Evolutionary conservation across 805 yeast species (phyloP).

Genomic region (Hermanozyma aechmeae): DNA sequence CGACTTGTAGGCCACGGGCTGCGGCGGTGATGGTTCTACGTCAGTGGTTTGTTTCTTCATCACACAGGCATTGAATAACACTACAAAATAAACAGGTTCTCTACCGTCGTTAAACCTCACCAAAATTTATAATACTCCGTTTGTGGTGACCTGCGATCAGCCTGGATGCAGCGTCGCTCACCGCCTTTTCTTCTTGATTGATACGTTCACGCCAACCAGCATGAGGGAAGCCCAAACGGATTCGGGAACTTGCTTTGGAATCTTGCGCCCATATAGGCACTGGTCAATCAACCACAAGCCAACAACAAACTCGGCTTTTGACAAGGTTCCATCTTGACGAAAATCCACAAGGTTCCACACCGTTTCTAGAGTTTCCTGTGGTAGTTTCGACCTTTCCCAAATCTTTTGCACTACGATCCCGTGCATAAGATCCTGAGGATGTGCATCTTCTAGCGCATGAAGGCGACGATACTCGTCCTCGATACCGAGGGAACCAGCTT

Average conservation of each 20-base stretch:
- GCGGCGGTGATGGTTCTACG: no score
- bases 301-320: conserved; percentile 77
- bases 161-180: no score
- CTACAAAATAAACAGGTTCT: no score
- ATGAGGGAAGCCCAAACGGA: conserved; percentile 77
- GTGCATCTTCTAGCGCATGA: conserved; percentile 21
- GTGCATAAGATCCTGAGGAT: conserved; percentile 30
- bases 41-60: no score
- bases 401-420: conserved; percentile 65
- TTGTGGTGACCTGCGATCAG: no score
- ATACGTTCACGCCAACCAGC: conserved; percentile 32
- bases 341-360: conserved; percentile 69
- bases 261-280: conserved; percentile 84
- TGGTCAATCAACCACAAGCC: conserved; percentile 99
- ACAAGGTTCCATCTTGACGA: conserved; percentile 63
- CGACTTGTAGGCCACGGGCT: no score
- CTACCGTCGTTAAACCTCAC: no score
- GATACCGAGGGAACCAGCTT: conserved; percentile 9
- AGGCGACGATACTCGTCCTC: conserved; percentile 15
- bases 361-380: conserved; percentile 44
- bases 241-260: conserved; percentile 61
- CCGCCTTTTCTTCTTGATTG: conserved; percentile 24
- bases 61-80: no score
- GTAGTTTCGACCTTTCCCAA: conserved; percentile 73
- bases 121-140: no score